These are phyloP conservation scores for Solanum pennellii DNA, from an alignment of 257 asterid genomes.

Conservation along the genomic window DNA sequence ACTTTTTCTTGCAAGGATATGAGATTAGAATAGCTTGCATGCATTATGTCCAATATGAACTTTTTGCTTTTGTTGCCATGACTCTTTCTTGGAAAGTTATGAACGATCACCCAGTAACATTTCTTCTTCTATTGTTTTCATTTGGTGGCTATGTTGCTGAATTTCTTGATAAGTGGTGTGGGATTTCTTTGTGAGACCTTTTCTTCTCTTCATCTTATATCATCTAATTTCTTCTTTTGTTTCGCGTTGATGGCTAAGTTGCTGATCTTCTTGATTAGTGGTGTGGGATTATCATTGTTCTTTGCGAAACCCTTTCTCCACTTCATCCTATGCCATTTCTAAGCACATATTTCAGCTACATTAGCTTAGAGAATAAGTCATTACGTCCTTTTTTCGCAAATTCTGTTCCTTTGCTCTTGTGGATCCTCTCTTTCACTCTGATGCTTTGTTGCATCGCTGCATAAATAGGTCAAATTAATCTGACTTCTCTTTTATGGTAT, in stretches of 20 bases:
- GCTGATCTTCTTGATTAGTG: not conserved
- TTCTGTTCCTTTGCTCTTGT: not conserved
- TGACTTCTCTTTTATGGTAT: not conserved
- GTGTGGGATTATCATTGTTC: not conserved
- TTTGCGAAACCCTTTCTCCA: not conserved
- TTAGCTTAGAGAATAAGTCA: not conserved
- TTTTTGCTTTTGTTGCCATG: not conserved
- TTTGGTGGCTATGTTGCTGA: not conserved
- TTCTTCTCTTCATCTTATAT: not conserved
- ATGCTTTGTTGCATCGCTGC: not conserved
- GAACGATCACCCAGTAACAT: not conserved
- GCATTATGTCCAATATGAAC: not conserved
- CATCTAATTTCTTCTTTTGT: not conserved
- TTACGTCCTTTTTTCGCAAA: not conserved
- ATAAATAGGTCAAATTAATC: not conserved
- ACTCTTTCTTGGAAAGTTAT: not conserved
- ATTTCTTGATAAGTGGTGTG: not conserved
- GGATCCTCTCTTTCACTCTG: not conserved
- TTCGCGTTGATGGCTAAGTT: not conserved
- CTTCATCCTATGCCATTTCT: not conserved
- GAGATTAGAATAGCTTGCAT: not conserved
- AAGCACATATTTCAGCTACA: not conserved
- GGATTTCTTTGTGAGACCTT: not conserved
- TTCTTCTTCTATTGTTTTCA: not conserved
- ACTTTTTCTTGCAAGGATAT: not conserved